Base-by-base conservation (phyloP, 129 eudicot genomes). In the Flaveria linearis region DNA sequence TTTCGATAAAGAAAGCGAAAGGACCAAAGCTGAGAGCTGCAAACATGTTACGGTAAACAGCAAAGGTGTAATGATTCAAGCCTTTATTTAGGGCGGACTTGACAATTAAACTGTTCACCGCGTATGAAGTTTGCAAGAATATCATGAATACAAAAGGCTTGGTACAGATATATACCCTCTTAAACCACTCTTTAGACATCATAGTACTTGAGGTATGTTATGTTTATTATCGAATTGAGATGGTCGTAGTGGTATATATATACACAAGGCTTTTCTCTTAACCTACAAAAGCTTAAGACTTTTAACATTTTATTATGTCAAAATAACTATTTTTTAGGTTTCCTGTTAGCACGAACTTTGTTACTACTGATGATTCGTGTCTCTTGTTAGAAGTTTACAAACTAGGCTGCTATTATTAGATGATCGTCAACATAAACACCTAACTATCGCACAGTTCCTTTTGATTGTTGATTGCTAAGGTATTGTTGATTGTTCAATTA, bases 71-170 rank as follows among this genome's bases (percentile, higher is more conserved):
- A 41, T 66, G 80, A 81, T 82, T 82, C 68, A 82, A 71, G 52
- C 85, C 85, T 67, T 82, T 71, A 62, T 76, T 70, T 62, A 82
- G 36, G 25, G 85, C 85, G 14, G 85, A 62, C 53, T 82, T 71
- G 23, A 72, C 74, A 2, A 82, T 50, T 53, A 82, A 50, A 51
- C 69, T 74, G 25, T 26, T 70, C 22, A 76, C 62, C 14, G 85
- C 85, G 71, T 76, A 82, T 1, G 69, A 25, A 71, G 74, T 76
- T 65, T 82, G 85, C 82, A 82, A 76, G 46, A 70, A 71, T 3
- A 76, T 33, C 74, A 82, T 71, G 61, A 72, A 47, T 39, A 73
- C 3, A 22, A 55, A 80, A 61, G 78, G 85, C 51, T 68, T 77
- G 45, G 20, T 55, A 17, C 28, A 26, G 39, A 60, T 64, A 68